These are phyloP conservation scores for Lipomyces yamanashiensis DNA, from an alignment of 805 yeast species.

Conservation along the genomic window DNA sequence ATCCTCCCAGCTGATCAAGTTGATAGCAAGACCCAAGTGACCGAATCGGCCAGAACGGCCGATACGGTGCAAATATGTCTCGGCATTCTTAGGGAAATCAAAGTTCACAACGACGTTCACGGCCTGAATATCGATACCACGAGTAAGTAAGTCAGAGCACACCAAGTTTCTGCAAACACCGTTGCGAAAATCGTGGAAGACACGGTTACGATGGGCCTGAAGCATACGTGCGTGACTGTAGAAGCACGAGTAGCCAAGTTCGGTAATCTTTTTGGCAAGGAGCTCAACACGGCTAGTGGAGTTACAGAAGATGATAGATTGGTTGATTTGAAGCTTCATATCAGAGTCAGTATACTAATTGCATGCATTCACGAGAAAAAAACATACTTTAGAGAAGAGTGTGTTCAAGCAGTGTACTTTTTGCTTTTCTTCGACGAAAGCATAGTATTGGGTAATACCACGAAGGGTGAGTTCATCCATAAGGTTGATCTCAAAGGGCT, in stretches of 20 bases:
- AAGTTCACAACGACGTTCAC: constrained; percentile 97
- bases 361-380: no score
- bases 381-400: constrained; percentile 68
- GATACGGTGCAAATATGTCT: constrained; percentile 95
- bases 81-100: constrained; percentile 98
- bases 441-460: constrained; percentile 97
- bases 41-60: constrained; percentile 99
- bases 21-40: constrained; percentile 96
- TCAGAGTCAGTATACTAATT: background rate
- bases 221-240: constrained; percentile 98
- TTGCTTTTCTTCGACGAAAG: constrained; percentile 97
- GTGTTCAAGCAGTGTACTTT: constrained; percentile 96
- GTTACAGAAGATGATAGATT: constrained; percentile 95
- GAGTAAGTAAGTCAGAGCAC: constrained; percentile 92
- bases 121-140: constrained; percentile 99
- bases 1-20: constrained; percentile 95
- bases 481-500: constrained; percentile 92
- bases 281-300: constrained; percentile 96
- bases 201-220: constrained; percentile 94
- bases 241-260: constrained; percentile 93
- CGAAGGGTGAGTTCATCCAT: constrained; percentile 97
- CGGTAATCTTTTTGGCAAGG: constrained; percentile 93
- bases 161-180: constrained; percentile 97
- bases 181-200: constrained; percentile 97
- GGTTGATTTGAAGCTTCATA: constrained; percentile 77